Evolutionary conservation across 495 filamentous ascomycete species (phyloP).

Genomic region (Acidomyces sp.): DNA sequence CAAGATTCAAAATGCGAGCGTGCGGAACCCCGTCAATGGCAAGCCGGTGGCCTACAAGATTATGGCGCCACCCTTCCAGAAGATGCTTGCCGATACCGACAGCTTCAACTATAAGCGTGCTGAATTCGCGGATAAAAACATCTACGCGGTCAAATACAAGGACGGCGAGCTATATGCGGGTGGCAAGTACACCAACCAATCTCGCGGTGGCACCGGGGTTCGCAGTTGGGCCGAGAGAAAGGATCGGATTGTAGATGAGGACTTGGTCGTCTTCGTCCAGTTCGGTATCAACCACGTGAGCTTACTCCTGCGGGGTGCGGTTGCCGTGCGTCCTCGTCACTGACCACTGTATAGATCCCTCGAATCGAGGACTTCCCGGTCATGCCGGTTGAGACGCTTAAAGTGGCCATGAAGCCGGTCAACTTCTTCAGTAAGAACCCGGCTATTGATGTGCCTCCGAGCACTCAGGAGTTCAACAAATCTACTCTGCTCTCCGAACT

Average conservation of each 20-base stretch:
- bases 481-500: conserved; percentile 34
- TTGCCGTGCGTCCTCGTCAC: conserved; percentile 1
- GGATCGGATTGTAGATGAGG: conserved; percentile 31
- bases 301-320: background rate
- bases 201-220: conserved; percentile 43
- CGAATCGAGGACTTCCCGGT: conserved; percentile 31
- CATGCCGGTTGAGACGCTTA: conserved; percentile 53
- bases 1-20: conserved; percentile 61
- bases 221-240: conserved; percentile 30
- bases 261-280: conserved; percentile 34
- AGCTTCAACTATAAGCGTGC: conserved; percentile 60
- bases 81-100: conserved; percentile 57
- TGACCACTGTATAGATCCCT: conserved; percentile 14
- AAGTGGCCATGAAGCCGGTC: conserved; percentile 50
- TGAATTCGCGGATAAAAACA: conserved; percentile 68
- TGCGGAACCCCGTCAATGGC: conserved; percentile 52
- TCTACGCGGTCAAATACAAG: conserved; percentile 68
- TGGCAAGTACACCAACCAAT: conserved; percentile 81
- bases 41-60: conserved; percentile 73
- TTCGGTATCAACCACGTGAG: conserved; percentile 34
- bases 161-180: conserved; percentile 72
- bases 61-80: conserved; percentile 59
- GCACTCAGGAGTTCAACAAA: conserved; percentile 38
- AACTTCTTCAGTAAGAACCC: conserved; percentile 69
- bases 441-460: conserved; percentile 58